Base-by-base conservation (phyloP, 345 rosid species). In the Citropsis articulata region DNA sequence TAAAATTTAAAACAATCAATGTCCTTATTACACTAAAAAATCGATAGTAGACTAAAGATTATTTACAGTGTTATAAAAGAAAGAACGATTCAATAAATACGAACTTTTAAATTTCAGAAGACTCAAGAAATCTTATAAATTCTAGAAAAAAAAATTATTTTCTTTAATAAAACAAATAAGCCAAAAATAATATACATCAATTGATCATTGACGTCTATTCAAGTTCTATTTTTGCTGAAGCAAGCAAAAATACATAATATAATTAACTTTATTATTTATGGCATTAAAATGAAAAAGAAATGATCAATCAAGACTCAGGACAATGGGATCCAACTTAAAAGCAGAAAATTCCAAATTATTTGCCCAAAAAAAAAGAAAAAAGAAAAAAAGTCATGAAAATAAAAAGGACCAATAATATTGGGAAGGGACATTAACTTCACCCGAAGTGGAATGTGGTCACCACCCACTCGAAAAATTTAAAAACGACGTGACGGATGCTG, bases 361-460 rank as follows among this genome's bases (percentile, higher is more conserved):
- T 33, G 73, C 77, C 61, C 62, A 50, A 68, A 55, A 25, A n/a
- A 53, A 27, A 73, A 35, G 7, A 66, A 35, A 36, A 21, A 74
- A 68, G 56, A 35, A 36, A 21, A 74, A 68, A 27, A 14, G 45
- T 38, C n/a, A 27, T 1, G 9, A 31, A 1, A 79, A 7, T 25
- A 31, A 76, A 57, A 38, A 42, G 42, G 60, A 27, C 25, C 28
- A 36, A 64, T n/a, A 42, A 45, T 45, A 2, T 45, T 12, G 5
- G 50, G 50, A 64, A 30, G 68, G 66, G 31, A 6, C 48, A 62
- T 5, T 50, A 63, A 27, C 36, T 2, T 45, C 18, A 13, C 50
- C 50, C 69, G 75, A 33, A 73, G 66, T 75, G 83, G 78, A 60
- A 68, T 35, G 71, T 75, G 76, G 79, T 64, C 73, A 60, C 66